Percentiles rank a stretch among this genome's conserved stretches.
Conservation (phyloP, 2,329 filamentous ascomycete species). For the Sclerotinia glacialis region DNA sequence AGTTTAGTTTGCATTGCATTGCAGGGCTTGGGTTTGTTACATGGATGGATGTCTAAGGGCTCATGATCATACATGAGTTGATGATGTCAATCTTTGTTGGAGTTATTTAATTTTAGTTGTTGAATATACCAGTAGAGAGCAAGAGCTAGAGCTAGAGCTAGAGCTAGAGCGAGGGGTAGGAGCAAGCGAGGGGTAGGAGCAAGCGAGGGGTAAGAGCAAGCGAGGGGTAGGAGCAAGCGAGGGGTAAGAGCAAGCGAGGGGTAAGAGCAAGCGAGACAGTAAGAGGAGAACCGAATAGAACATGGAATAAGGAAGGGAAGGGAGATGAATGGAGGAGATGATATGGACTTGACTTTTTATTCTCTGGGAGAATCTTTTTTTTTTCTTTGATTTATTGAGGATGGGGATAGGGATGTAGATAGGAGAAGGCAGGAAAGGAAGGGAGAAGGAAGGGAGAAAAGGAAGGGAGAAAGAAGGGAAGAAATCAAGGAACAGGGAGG, state of each 20-base stretch:
- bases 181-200: no score
- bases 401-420: no score
- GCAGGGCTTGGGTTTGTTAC: background rate
- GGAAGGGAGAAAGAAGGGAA: background rate
- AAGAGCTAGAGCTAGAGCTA: background rate
- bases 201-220: no score
- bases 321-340: background rate
- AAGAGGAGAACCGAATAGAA: background rate
- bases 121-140: background rate
- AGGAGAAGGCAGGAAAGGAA: background rate
- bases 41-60: background rate
- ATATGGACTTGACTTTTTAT: background rate
- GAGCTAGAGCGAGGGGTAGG: no score
- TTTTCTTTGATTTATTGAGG: background rate
- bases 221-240: no score
- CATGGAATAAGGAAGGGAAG: background rate
- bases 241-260: no score
- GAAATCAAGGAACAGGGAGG: no score
- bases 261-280: background rate
- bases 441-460: background rate
- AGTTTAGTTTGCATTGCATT: background rate
- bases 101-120: slow-evolving; percentile 7
- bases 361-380: background rate
- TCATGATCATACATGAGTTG: slow-evolving; percentile 12
- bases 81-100: slow-evolving; percentile 3